phyloP scores from a whole-genome alignment of 345 rosid species.

The Lepidium aucheri region DNA sequence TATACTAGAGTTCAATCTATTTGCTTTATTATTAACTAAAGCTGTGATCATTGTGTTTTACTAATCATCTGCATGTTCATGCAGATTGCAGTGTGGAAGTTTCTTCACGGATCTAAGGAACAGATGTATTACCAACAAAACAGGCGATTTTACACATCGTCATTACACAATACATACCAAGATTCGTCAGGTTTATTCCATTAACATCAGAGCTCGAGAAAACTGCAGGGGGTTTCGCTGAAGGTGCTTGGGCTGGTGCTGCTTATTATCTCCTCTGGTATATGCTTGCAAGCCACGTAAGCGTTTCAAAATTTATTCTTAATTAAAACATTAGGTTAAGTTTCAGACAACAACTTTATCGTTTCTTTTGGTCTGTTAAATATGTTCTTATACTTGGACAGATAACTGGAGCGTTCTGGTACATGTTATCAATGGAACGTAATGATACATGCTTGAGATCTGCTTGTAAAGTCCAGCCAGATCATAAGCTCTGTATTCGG shows the following conservation, averaged over 20 bases:
- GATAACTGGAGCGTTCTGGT: not conserved
- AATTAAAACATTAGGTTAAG: too few relatives aligned
- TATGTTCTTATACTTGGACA: not conserved
- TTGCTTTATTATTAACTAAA: not conserved
- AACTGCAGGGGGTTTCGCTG: not conserved
- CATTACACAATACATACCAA: not conserved
- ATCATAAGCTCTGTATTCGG: not conserved
- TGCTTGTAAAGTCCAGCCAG: not conserved
- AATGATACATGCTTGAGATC: not conserved
- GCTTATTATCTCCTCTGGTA: not conserved
- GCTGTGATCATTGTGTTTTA: not conserved
- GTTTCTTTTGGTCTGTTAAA: not conserved
- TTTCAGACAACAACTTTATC: too few relatives aligned
- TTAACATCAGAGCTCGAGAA: not conserved
- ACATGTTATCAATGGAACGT: not conserved
- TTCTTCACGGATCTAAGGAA: not conserved
- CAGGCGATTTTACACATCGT: not conserved
- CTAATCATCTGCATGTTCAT: not conserved
- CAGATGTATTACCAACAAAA: not conserved
- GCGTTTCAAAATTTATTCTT: not conserved
- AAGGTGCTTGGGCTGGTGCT: conserved; percentile 1
- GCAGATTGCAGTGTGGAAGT: not conserved
- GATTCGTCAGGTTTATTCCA: not conserved
- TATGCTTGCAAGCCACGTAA: not conserved
- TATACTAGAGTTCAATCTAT: too few relatives aligned